A percentile compares a stretch with the other conserved stretches of the same genome.
These are phyloP conservation scores for Andrographis paniculata DNA, from an alignment of 305 asterid genomes.

Conservation along the genomic window DNA sequence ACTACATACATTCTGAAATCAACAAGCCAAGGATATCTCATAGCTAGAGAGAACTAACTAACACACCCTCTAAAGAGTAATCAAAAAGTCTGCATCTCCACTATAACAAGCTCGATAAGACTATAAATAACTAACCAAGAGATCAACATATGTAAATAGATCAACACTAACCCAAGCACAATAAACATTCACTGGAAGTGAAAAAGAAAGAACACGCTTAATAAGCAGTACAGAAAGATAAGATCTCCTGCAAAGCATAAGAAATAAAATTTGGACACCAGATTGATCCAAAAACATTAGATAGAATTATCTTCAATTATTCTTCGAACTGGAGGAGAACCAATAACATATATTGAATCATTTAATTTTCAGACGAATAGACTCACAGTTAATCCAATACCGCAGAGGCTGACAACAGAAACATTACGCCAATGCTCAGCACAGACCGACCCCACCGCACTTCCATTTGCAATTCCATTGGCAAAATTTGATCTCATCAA, in stretches of 20 bases:
- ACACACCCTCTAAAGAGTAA: too few relatives aligned
- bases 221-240: background rate
- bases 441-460: slow-evolving; percentile 33
- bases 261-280: slow-evolving; percentile 2
- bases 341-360: too few relatives aligned
- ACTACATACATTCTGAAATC: too few relatives aligned
- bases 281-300: slow-evolving; percentile 1
- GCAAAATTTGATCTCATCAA: slow-evolving; percentile 77
- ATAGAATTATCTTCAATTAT: too few relatives aligned
- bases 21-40: background rate
- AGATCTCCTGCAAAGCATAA: slow-evolving; percentile 1
- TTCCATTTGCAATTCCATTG: slow-evolving; percentile 40
- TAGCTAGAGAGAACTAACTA: background rate
- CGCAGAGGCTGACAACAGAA: slow-evolving; percentile 71
- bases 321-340: too few relatives aligned
- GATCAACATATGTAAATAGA: too few relatives aligned
- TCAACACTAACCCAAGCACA: too few relatives aligned
- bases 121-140: too few relatives aligned
- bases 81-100: too few relatives aligned
- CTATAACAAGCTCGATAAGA: too few relatives aligned
- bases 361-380: too few relatives aligned
- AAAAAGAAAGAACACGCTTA: background rate
- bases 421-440: slow-evolving; percentile 88
- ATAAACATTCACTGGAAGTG: background rate
- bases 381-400: slow-evolving; percentile 86